These are phyloP conservation scores for Fusarium tjaetaba DNA, from an alignment of 2,329 filamentous ascomycete species.

Conservation along the genomic window DNA sequence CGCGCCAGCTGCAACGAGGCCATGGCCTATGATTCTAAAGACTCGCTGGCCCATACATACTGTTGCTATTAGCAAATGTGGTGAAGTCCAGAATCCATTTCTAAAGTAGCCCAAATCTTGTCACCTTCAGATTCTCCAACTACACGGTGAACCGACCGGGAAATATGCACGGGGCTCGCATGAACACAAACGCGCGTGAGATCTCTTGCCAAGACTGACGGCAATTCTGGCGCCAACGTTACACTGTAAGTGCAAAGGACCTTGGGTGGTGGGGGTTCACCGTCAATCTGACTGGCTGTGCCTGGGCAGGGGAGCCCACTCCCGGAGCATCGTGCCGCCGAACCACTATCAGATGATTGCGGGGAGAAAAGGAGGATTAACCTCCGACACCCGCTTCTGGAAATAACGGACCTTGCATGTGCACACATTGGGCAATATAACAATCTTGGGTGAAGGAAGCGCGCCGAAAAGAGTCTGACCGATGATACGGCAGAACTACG, in stretches of 20 bases:
- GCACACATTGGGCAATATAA: not conserved
- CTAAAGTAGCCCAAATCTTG: not conserved
- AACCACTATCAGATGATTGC: not conserved
- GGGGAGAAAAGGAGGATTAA: not conserved
- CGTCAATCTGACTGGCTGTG: not conserved
- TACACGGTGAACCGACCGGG: not conserved
- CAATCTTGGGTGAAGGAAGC: not conserved
- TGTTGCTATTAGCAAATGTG: not conserved
- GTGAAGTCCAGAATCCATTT: not conserved
- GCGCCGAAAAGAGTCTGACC: accelerated
- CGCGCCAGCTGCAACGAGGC: not conserved
- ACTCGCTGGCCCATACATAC: not conserved
- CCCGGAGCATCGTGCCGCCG: not conserved
- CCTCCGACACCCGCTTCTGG: constrained; percentile 1
- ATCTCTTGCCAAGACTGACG: not conserved
- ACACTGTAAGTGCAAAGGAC: not conserved
- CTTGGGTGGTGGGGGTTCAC: no score
- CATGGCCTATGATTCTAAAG: not conserved
- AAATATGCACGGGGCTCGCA: not conserved
- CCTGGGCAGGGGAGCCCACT: not conserved
- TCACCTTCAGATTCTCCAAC: not conserved
- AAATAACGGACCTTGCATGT: not conserved
- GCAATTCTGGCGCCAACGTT: not conserved
- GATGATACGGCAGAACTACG: accelerated
- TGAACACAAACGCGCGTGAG: not conserved